Conservation (phyloP, 1,284 basidiomycete species). For the Volvariella volvacea region DNA sequence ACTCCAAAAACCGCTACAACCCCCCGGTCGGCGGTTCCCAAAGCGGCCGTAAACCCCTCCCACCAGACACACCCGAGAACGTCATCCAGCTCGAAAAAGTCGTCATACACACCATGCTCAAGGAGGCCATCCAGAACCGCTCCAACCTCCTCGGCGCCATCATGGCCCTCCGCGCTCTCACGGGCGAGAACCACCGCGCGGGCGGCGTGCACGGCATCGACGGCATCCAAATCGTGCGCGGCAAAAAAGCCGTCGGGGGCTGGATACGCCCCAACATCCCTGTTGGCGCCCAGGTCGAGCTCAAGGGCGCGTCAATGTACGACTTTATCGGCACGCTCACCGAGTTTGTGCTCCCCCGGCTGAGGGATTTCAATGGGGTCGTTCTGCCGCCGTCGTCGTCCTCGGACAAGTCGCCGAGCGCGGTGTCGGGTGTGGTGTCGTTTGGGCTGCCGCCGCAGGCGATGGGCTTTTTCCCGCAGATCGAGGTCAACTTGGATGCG, state of each 20-base stretch:
- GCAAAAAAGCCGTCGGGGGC: conserved; percentile 75
- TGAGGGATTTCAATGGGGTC: conserved; percentile 88
- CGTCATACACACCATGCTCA: conserved; percentile 79
- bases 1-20: conserved; percentile 68
- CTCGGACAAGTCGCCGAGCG: conserved; percentile 61
- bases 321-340: conserved; percentile 85
- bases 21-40: conserved; percentile 70
- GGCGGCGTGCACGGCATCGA: conserved; percentile 62
- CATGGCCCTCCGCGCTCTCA: conserved; percentile 84
- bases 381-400: conserved; percentile 61
- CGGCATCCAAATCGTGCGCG: conserved; percentile 79
- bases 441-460: conserved; percentile 84
- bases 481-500: conserved; percentile 86
- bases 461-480: conserved; percentile 90
- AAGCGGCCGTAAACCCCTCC: conserved; percentile 57
- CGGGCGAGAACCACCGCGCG: conserved; percentile 71
- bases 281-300: conserved; percentile 83
- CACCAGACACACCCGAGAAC: conserved; percentile 57
- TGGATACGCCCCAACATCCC: conserved; percentile 87
- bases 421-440: conserved; percentile 81
- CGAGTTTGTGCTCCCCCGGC: conserved; percentile 91
- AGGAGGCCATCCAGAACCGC: conserved; percentile 73
- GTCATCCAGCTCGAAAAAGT: conserved; percentile 79
- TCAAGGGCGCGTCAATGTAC: conserved; percentile 90
- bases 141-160: conserved; percentile 78